Conservation (phyloP, 345 rosid species). For the Linum tenue region DNA sequence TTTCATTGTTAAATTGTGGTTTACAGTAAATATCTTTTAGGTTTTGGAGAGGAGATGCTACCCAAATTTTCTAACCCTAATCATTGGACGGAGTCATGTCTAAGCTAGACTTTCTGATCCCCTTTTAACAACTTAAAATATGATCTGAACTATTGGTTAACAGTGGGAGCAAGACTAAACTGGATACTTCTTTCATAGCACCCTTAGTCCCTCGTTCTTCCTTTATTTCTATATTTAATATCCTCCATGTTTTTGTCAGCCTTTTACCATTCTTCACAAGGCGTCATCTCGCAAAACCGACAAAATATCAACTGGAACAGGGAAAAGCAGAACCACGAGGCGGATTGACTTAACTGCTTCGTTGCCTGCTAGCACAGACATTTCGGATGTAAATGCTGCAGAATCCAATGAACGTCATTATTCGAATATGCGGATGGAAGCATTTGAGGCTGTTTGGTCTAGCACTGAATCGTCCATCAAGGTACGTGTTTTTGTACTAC, state of each 20-base stretch:
- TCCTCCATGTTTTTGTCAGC: constrained; percentile 26
- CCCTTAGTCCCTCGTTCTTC: neutral
- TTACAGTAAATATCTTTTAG: neutral
- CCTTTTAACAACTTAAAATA: neutral
- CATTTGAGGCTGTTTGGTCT: constrained; percentile 64
- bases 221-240: neutral
- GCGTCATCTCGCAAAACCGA: constrained; percentile 32
- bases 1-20: neutral
- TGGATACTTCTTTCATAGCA: no score
- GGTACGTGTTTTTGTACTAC: constrained; percentile 24
- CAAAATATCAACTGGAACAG: constrained; percentile 26
- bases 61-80: neutral
- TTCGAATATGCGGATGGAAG: constrained; percentile 34
- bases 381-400: constrained; percentile 15
- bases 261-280: constrained; percentile 53
- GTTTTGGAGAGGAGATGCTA: neutral
- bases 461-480: constrained; percentile 43
- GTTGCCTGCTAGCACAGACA: constrained; percentile 19
- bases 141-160: no score
- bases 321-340: constrained; percentile 39
- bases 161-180: no score
- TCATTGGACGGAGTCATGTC: no score
- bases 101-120: neutral
- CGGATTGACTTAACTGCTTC: constrained; percentile 40
- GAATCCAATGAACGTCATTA: constrained; percentile 18